phyloP scores from a whole-genome alignment of 2,329 filamentous ascomycete species.

The Westerdykella sp. region DNA sequence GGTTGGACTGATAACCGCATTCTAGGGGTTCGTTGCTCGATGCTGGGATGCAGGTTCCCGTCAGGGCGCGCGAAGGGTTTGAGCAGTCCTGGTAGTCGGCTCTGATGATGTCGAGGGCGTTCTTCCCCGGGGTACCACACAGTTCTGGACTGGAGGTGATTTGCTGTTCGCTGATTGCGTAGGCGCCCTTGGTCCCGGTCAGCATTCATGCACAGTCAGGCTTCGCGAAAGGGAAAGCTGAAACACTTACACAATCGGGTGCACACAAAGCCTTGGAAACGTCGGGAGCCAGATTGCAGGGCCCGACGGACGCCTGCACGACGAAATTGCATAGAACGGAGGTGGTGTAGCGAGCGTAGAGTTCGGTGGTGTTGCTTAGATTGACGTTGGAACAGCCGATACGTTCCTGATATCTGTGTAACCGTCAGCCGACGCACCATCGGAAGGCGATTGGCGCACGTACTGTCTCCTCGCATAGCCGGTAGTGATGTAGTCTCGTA shows the following conservation, averaged over 20 bases:
- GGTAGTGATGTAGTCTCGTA: conserved; percentile 66
- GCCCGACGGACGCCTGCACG: conserved; percentile 74
- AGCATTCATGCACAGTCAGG: conserved; percentile 16
- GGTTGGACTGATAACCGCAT: conserved; percentile 73
- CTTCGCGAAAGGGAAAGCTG: conserved; percentile 1
- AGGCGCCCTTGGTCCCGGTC: conserved; percentile 57
- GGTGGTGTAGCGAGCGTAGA: conserved; percentile 90
- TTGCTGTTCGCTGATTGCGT: conserved; percentile 80
- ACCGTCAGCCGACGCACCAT: conserved; percentile 24
- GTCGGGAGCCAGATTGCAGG: conserved; percentile 60
- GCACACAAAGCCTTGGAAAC: conserved; percentile 75
- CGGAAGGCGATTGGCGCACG: conserved; percentile 24
- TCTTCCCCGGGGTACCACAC: conserved; percentile 60
- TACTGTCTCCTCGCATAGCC: conserved; percentile 75
- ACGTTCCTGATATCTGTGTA: conserved; percentile 66
- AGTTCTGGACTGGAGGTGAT: conserved; percentile 68
- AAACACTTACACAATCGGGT: conserved; percentile 67
- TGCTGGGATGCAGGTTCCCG: conserved; percentile 66
- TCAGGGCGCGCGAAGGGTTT: conserved; percentile 72
- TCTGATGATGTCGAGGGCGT: conserved; percentile 70
- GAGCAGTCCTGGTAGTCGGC: conserved; percentile 90
- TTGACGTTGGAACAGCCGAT: conserved; percentile 77
- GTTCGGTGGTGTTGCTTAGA: conserved; percentile 67
- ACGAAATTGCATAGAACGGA: conserved; percentile 91
- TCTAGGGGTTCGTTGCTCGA: conserved; percentile 75